Base-by-base conservation (phyloP, 345 rosid species). In the Eucalyptus pauciflora region DNA sequence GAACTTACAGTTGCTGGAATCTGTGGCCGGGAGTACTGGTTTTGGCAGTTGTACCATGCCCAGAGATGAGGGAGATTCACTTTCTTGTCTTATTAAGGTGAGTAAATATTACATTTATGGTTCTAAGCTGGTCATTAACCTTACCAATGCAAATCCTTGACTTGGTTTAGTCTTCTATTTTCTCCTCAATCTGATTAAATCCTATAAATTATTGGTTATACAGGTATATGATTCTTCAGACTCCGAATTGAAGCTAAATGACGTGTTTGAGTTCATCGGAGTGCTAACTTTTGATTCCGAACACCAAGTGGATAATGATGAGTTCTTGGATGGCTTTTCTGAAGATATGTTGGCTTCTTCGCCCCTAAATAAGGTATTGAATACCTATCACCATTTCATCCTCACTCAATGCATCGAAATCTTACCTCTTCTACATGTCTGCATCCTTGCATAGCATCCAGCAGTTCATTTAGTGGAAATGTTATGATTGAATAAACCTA, bases 141-240 rank as follows among this genome's bases (percentile, higher is more conserved):
- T 48, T 60, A 62, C 46, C 67, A 67, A 45, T 27, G 52, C 51
- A 45, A 37, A n/a, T 54, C 46, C 67, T 50, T 48, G 29, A 18
- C 54, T 51, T 50, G 60, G 54, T n/a, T 50, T 20, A 50, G 51
- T 13, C 54, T 48, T 27, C 17, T 87, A 17, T 62, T 71, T 67
- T 67, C 85, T 50, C 29, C 83, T 41, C 67, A 76, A n/a, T 29
- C 86, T 20, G 87, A 85, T 51, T 17, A 87, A 62, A 85, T 86
- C 17, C 64, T 31, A 45, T 90, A 25, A 86, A 80, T 24, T 86
- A 79, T 86, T 14, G 50, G 16, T 87, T 31, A 29, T 87, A 83
- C 95, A 98, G 99, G 91, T 98, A 79, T 98, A 98, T 90, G 97
- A 97, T 92, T 90, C 94, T 89, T 95, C 94, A 45, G 98, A 96